Evolutionary conservation across 768 basidiomycete species (phyloP).

Genomic region (Macrolepiota fuliginosa): DNA sequence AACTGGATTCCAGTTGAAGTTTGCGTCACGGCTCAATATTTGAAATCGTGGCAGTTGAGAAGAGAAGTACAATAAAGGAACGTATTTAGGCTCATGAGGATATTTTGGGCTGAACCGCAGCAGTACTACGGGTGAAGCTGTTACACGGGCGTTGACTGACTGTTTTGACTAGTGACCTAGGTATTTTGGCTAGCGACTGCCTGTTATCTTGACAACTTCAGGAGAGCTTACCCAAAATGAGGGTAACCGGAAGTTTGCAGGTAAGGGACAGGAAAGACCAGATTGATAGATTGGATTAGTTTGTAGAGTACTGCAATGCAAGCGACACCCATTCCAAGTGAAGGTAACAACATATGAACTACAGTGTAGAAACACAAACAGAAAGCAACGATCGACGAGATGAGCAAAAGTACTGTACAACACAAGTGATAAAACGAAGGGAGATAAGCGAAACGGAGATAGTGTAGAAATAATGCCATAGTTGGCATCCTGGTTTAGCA

Average conservation of each 20-base stretch:
- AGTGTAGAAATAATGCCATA: slow-evolving; percentile 4
- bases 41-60: not conserved
- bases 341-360: not conserved
- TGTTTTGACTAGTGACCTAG: too few species aligned
- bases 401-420: not conserved
- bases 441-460: not conserved
- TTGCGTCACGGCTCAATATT: not conserved
- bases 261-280: not conserved
- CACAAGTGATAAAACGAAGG: not conserved
- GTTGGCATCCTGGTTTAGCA: not conserved
- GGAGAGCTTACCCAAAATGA: not conserved
- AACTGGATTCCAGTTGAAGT: not conserved
- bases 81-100: not conserved
- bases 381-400: not conserved
- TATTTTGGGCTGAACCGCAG: not conserved
- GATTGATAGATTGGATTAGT: not conserved
- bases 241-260: not conserved
- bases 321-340: not conserved
- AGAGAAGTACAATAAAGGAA: not conserved
- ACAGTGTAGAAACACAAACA: slow-evolving; percentile 4
- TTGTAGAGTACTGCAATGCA: slow-evolving; percentile 1
- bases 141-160: not conserved
- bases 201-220: slow-evolving; percentile 1
- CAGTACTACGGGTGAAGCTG: not conserved
- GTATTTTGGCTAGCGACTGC: too few species aligned